These are phyloP conservation scores for Myriangium duriaei DNA, from an alignment of 2,329 filamentous ascomycete species.

Conservation along the genomic window DNA sequence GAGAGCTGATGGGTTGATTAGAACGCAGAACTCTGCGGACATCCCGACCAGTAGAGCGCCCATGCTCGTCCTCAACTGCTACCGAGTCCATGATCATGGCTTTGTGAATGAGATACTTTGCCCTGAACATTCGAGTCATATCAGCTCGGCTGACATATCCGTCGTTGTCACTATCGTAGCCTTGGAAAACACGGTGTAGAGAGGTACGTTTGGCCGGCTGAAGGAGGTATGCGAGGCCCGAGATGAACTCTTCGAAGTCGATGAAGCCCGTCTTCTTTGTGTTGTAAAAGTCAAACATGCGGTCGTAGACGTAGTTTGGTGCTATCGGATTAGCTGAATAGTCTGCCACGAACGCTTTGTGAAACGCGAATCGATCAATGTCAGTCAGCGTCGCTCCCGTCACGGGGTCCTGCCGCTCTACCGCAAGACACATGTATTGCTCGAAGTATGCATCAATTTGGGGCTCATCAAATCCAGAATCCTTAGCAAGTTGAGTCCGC, in stretches of 20 bases:
- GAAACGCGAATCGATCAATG: slow-evolving; percentile 87
- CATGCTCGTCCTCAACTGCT: slow-evolving; percentile 60
- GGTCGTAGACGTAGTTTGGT: slow-evolving; percentile 85
- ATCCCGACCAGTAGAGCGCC: slow-evolving; percentile 8
- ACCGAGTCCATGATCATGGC: slow-evolving; percentile 77
- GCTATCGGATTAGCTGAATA: slow-evolving; percentile 57
- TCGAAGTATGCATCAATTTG: slow-evolving; percentile 92
- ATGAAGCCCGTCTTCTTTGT: slow-evolving; percentile 80
- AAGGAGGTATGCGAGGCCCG: slow-evolving; percentile 58
- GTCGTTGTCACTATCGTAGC: slow-evolving; percentile 83
- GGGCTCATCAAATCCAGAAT: slow-evolving; percentile 54
- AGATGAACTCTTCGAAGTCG: slow-evolving; percentile 82
- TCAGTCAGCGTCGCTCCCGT: slow-evolving; percentile 65
- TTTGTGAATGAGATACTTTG: slow-evolving; percentile 82
- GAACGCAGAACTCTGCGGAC: slow-evolving; percentile 27
- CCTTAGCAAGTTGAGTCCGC: slow-evolving; percentile 45
- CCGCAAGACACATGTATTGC: slow-evolving; percentile 91
- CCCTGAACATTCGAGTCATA: slow-evolving; percentile 80
- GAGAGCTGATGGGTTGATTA: slow-evolving; percentile 34
- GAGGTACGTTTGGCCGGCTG: slow-evolving; percentile 50
- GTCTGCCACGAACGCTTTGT: slow-evolving; percentile 60
- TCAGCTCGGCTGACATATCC: slow-evolving; percentile 76
- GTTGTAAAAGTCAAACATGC: slow-evolving; percentile 95
- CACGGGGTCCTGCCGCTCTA: slow-evolving; percentile 60
- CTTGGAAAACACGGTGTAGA: slow-evolving; percentile 64